Conservation (phyloP, 2,329 filamentous ascomycete genomes). For the Venturia asperata region DNA sequence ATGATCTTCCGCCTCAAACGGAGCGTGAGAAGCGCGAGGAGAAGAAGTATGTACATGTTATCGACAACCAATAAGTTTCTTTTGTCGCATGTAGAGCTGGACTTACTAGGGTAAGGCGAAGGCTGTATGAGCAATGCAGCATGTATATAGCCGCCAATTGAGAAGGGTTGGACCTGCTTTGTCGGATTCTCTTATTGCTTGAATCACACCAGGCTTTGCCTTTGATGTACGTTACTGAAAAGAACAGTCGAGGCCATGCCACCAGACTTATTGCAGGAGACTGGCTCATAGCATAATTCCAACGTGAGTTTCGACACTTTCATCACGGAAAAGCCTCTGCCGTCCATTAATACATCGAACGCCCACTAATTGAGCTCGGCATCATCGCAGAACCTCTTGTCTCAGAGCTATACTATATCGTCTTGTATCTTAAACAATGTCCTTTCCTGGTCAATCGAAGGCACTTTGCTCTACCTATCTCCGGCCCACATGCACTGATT, state of each 20-base stretch:
- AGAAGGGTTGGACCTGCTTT: background rate
- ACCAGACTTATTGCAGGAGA: too few relatives aligned
- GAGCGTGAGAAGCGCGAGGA: slow-evolving; percentile 92
- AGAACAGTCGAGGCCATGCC: too few relatives aligned
- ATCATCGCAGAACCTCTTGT: background rate
- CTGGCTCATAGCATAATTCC: too few relatives aligned
- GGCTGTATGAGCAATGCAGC: slow-evolving; percentile 6
- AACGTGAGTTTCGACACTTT: too few relatives aligned
- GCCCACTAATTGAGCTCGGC: background rate
- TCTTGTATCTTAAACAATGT: background rate
- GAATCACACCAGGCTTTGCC: too few relatives aligned
- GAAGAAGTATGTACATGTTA: slow-evolving; percentile 92
- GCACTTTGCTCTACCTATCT: too few relatives aligned
- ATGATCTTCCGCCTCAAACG: slow-evolving; percentile 88
- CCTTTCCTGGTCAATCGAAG: background rate
- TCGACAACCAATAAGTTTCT: slow-evolving; percentile 64
- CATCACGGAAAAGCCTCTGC: too few relatives aligned
- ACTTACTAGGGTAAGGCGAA: background rate
- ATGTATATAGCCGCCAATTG: background rate
- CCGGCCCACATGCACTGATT: too few relatives aligned
- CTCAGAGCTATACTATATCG: background rate
- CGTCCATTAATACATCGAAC: too few relatives aligned
- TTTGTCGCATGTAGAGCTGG: slow-evolving; percentile 4
- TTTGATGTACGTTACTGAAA: too few relatives aligned
- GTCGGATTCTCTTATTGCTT: too few relatives aligned